A percentile compares a stretch with the other conserved stretches of the same genome.
These are phyloP conservation scores for Russula sp. DNA, from an alignment of 768 basidiomycete species.

Conservation along the genomic window DNA sequence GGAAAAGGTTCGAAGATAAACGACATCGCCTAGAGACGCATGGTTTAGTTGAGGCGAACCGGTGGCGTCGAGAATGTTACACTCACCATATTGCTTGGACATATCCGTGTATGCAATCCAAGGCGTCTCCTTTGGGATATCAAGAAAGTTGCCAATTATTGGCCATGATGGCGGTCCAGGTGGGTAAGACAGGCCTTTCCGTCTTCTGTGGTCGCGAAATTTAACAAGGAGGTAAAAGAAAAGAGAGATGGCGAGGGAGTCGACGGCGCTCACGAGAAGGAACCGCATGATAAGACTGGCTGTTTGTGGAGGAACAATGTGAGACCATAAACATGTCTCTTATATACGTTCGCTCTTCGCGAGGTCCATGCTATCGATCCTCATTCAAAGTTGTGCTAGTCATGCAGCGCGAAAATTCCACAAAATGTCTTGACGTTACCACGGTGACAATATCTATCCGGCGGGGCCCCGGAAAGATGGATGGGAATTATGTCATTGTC, in stretches of 20 bases:
- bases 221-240: neutral
- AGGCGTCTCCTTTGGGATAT: slow-evolving; percentile 1
- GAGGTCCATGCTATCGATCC: too few relatives aligned
- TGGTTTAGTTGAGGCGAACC: neutral
- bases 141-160: slow-evolving; percentile 17
- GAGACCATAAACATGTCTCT: neutral
- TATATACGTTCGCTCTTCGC: too few relatives aligned
- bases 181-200: neutral
- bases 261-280: neutral
- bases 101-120: slow-evolving; percentile 1
- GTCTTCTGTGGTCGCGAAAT: neutral
- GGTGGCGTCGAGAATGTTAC: too few relatives aligned
- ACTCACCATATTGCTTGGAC: slow-evolving; percentile 15
- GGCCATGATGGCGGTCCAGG: slow-evolving; percentile 5
- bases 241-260: neutral
- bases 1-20: slow-evolving; percentile 10
- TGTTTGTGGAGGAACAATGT: neutral
- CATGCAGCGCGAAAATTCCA: too few relatives aligned
- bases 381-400: too few relatives aligned
- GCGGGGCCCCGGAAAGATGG: too few relatives aligned
- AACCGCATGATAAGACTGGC: neutral
- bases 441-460: too few relatives aligned
- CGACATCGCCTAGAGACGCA: slow-evolving; percentile 9
- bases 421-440: too few relatives aligned
- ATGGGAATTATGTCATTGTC: too few relatives aligned